phyloP scores from a whole-genome alignment of 305 asterid species.

The Fraxinus paxiana region DNA sequence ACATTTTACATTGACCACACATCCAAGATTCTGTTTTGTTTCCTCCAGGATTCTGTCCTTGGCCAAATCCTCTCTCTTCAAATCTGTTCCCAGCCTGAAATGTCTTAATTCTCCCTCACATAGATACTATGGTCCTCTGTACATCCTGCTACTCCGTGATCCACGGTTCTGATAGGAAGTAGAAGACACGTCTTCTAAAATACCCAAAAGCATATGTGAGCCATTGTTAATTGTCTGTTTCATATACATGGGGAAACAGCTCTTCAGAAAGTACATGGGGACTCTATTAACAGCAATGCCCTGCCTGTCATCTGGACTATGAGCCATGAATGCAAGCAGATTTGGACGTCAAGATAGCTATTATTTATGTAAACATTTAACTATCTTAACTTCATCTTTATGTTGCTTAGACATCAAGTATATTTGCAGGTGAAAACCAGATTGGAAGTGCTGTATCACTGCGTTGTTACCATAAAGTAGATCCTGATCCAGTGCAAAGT shows the following conservation, averaged over 20 bases:
- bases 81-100: background rate
- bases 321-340: background rate
- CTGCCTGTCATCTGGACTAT: background rate
- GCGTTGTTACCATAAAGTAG: conserved; percentile 30
- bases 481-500: conserved; percentile 23
- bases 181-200: background rate
- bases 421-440: conserved; percentile 42
- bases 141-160: background rate
- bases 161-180: background rate
- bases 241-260: background rate
- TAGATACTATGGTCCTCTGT: background rate
- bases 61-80: background rate
- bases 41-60: background rate
- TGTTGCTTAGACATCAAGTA: background rate
- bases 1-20: background rate
- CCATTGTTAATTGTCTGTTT: background rate
- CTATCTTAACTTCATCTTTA: background rate
- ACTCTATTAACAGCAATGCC: background rate
- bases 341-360: background rate
- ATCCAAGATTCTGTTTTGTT: background rate
- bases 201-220: background rate
- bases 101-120: background rate
- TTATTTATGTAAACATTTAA: background rate
- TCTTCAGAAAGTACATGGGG: background rate
- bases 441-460: conserved; percentile 26